Conservation (phyloP, 2,329 filamentous ascomycete species). For the Macrophomina tecta region DNA sequence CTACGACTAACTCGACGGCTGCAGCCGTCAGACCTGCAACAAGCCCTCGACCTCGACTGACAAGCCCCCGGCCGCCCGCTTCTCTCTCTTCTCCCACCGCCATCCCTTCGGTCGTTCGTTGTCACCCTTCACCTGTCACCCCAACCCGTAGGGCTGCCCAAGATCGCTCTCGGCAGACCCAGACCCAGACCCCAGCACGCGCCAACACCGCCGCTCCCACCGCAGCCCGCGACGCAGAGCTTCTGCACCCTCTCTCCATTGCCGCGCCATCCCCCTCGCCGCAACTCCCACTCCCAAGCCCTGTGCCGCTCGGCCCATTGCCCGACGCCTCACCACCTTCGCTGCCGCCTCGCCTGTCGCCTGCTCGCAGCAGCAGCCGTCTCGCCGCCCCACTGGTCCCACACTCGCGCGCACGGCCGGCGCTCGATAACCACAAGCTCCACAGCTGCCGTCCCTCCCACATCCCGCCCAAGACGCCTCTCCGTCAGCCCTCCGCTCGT, state of each 20-base stretch:
- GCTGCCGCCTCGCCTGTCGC: not conserved
- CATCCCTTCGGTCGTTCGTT: constrained; percentile 23
- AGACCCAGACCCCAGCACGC: constrained; percentile 19
- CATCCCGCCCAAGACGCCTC: not conserved
- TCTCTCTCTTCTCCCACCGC: not conserved
- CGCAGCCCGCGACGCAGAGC: constrained; percentile 3
- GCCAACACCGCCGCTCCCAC: not conserved
- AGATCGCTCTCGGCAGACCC: constrained; percentile 22
- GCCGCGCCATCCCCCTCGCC: not conserved
- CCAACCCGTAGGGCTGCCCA: constrained; percentile 4
- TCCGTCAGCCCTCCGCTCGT: constrained; percentile 6
- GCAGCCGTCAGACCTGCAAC: constrained; percentile 16
- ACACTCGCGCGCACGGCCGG: constrained; percentile 9
- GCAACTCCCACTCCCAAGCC: not conserved
- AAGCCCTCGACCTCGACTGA: constrained; percentile 4
- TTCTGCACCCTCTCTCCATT: constrained; percentile 9
- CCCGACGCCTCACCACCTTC: not conserved
- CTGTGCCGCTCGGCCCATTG: not conserved
- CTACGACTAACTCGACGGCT: constrained; percentile 20
- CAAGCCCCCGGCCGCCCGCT: not conserved
- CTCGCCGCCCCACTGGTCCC: constrained; percentile 1
- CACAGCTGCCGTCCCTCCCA: constrained; percentile 13
- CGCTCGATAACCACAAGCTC: constrained; percentile 22
- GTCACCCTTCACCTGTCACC: not conserved
- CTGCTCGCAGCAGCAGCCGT: not conserved